A percentile compares a stretch with the other conserved stretches of the same genome.
Conservation (phyloP, 345 rosid genomes). For the Melaleuca quinquenervia region DNA sequence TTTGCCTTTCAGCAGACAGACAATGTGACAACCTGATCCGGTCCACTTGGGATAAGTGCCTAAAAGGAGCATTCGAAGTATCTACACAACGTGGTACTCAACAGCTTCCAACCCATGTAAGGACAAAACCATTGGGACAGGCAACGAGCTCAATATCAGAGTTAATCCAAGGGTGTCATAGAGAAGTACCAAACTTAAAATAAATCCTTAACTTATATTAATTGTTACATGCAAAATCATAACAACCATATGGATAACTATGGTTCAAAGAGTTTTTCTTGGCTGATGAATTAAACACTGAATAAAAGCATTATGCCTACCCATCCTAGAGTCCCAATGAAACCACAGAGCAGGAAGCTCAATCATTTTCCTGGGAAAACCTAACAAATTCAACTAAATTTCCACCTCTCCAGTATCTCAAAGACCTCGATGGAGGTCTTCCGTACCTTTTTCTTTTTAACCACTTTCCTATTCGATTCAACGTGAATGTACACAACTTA, state of each 20-base stretch:
- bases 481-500: conserved; percentile 8
- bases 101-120: not conserved
- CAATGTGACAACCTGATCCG: not conserved
- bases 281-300: not conserved
- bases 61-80: not conserved
- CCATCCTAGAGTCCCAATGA: not conserved
- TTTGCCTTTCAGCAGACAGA: not conserved
- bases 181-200: not conserved
- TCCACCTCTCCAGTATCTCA: not conserved
- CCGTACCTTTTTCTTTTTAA: not conserved
- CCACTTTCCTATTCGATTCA: not conserved
- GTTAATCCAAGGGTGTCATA: not conserved
- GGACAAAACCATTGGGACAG: not conserved
- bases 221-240: not conserved
- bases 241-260: not conserved
- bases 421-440: not conserved
- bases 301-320: not conserved
- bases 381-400: not conserved
- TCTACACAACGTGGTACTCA: not conserved
- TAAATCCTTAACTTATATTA: not conserved
- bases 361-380: not conserved
- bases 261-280: not conserved
- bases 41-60: not conserved
- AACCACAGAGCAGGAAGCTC: not conserved
- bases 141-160: not conserved